Base-by-base conservation (phyloP, 164 flowering plant genomes). In the Liriodendron chinense region DNA sequence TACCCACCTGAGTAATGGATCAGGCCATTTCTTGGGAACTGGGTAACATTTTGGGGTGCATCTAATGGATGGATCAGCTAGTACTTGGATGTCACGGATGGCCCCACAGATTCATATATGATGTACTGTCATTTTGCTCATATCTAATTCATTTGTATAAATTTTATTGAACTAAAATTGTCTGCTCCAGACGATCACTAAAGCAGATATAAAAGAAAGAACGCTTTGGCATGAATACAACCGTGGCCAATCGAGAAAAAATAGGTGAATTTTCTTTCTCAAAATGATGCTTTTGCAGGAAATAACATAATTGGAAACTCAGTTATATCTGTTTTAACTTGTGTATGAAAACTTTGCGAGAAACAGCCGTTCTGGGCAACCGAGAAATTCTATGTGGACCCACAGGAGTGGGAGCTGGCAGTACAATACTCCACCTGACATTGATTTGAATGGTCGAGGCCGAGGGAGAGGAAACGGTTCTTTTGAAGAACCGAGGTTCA, bases 201-300 rank as follows among this genome's bases (percentile, higher is more conserved):
- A 80, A 59, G 76, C n/a, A 1, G 84, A 82, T 18, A 71, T 78
- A 16, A 18, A 22, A 28, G 77, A 83, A 67, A 70, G 72, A 0
- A 47, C 1, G 2, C 78, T 82, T 1, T 85, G 88, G 88, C 86
- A 82, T 73, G 83, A 83, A 68, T 68, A 65, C 26, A 65, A 50
- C 20, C 83, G 82, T 1, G 20, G 10, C 25, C 67, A 34, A 34
- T 34, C 0, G 13, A 50, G 75, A 59, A 47, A 56, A 22, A 8
- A 59, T 47, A 43, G 48, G 71, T 66, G 59, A 47, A 1, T 50
- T 53, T 53, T 25, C 47, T 43, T 14, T 20, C 7, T 23, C 23
- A 2, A 7, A 64, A 64, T 22, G 12, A 21, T 64, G 67, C 22
- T 57, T 2, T 64, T 64, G 13, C 24, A 64, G 26, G 10, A 23